These are phyloP conservation scores for Apiospora kogelbergensis DNA, from an alignment of 2,329 filamentous ascomycete species.

Conservation along the genomic window DNA sequence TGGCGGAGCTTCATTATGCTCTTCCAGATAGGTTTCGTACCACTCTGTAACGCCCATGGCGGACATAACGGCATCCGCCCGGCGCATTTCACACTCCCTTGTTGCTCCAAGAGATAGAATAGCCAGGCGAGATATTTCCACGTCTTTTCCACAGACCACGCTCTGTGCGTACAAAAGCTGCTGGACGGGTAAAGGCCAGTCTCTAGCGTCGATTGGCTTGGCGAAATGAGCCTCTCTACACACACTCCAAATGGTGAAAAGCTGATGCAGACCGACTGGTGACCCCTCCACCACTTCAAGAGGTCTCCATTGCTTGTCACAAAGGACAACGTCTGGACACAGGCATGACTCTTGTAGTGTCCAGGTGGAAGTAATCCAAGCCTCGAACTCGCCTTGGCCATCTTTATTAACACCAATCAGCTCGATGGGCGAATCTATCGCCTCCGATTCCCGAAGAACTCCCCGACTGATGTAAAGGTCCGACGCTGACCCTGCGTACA, in stretches of 20 bases:
- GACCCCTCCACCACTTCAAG: not conserved
- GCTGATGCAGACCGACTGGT: not conserved
- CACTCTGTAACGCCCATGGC: not conserved
- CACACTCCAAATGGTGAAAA: not conserved
- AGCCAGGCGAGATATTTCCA: not conserved
- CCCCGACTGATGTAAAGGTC: not conserved
- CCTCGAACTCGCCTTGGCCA: not conserved
- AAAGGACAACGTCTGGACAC: not conserved
- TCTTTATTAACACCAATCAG: not conserved
- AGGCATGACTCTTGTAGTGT: not conserved
- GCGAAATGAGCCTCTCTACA: not conserved
- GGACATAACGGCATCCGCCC: not conserved
- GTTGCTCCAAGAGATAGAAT: not conserved
- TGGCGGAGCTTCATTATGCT: not conserved
- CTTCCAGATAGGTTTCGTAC: not conserved
- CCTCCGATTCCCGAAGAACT: not conserved
- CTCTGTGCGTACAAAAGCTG: not conserved
- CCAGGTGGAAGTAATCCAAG: not conserved
- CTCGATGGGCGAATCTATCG: not conserved
- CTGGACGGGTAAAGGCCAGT: not conserved
- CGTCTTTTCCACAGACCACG: not conserved
- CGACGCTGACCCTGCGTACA: not conserved
- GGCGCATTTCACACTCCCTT: not conserved
- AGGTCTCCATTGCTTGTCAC: not conserved
- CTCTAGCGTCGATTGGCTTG: not conserved